These are phyloP conservation scores for Hsuehochloa calcarea DNA, from an alignment of 176 grass and related monocot species.

Conservation along the genomic window DNA sequence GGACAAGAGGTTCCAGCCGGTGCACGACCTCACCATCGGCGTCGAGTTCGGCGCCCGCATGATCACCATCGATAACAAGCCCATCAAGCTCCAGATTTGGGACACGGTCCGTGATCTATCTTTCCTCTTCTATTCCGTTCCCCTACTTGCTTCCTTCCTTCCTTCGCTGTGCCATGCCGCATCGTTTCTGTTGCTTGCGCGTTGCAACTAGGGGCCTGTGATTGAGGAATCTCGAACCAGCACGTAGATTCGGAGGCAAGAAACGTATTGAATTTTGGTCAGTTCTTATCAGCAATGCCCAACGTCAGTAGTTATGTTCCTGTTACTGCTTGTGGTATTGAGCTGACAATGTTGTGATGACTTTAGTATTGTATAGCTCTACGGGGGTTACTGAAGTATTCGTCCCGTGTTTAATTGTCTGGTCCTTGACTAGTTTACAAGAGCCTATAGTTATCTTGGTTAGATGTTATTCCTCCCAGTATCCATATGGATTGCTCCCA, in stretches of 20 bases:
- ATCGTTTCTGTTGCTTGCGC: neutral
- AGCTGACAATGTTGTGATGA: neutral
- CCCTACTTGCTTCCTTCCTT: neutral
- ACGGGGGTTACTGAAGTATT: neutral
- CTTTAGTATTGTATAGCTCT: neutral
- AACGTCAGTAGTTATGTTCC: no score
- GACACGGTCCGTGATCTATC: conserved; percentile 47
- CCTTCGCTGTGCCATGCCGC: neutral
- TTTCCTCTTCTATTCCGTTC: neutral
- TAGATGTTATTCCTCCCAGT: neutral
- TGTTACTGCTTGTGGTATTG: neutral
- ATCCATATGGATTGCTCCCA: neutral
- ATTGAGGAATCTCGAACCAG: neutral
- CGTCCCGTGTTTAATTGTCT: neutral
- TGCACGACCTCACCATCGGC: conserved; percentile 83
- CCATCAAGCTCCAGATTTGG: conserved; percentile 90
- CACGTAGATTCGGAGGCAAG: neutral
- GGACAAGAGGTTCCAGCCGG: conserved; percentile 84
- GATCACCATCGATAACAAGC: conserved; percentile 78
- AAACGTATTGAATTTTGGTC: neutral
- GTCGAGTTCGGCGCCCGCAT: conserved; percentile 80
- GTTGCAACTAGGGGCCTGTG: neutral
- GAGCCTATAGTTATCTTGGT: neutral
- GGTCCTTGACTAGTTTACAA: neutral
- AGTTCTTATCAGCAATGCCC: neutral